Base-by-base conservation (phyloP, 768 basidiomycete species). In the Tylopilus balloui region DNA sequence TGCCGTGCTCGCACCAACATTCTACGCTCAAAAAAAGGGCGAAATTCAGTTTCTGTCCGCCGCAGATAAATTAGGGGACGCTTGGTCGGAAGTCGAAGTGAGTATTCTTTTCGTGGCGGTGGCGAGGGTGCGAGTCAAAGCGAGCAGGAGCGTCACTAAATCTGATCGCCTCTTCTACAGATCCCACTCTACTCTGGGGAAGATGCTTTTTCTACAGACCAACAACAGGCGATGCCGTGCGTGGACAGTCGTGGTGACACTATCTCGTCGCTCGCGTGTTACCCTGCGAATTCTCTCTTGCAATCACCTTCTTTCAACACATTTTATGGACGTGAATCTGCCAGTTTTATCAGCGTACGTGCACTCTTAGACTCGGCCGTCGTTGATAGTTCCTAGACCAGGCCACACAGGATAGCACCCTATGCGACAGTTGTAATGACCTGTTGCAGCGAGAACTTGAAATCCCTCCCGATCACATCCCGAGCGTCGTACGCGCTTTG, bases 401-500 rank as follows among this genome's bases (percentile, higher is more conserved):
- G 25, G 12, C 20, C 24, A 38, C 21, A 31, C 48, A 55, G 62
- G 50, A 55, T 13, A 48, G 24, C 9, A 51, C 46, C 19, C 53
- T 55, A 27, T 61, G 55, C 45, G 45, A 50, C 27, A 42, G 20
- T 28, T 61, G 56, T 19, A 34, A 45, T 37, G 47, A 24, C 10
- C n/a, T 61, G 23, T 32, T 63, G 17, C 42, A 38, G 6, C 27
- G 15, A 36, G 53, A n/a, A n/a, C n/a, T n/a, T n/a, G n/a, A 62
- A 39, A 55, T 58, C 20, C 59, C 58, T 12, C 21, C 51, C 4
- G 58, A 57, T 11, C 51, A 60, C 14, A 53, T 60, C n/a, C 61
- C 58, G 21, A 54, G 52, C 35, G 55, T 60, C 45, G 48, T 63
- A 48, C 58, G 58, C 14, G 58, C 61, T 14, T 17, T 62, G 4